Conservation (phyloP, 495 filamentous ascomycete genomes). For the Recurvomyces mirabilis region DNA sequence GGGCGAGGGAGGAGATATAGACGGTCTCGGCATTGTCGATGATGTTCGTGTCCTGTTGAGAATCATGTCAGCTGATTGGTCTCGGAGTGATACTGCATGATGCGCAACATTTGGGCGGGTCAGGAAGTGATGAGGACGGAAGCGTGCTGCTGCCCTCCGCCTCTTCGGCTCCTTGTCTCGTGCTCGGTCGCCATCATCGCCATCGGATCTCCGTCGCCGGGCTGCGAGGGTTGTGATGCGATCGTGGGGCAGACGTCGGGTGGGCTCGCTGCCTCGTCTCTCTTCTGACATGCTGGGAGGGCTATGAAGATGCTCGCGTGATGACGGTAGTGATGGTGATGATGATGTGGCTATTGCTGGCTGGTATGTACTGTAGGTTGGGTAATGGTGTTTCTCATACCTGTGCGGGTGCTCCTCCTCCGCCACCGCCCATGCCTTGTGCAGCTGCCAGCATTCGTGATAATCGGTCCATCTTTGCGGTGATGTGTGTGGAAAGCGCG, state of each 20-base stretch:
- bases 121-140: background rate
- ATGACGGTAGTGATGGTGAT: too few species aligned
- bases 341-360: too few species aligned
- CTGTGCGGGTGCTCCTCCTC: conserved; percentile 57
- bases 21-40: conserved; percentile 99
- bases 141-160: too few species aligned
- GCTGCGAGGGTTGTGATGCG: too few species aligned
- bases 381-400: too few species aligned
- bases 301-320: background rate
- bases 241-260: too few species aligned
- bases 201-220: too few species aligned
- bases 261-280: background rate
- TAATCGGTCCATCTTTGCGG: conserved; percentile 64
- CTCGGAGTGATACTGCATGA: background rate
- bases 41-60: conserved; percentile 65
- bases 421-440: conserved; percentile 64
- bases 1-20: conserved; percentile 93
- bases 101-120: background rate
- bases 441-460: conserved; percentile 69
- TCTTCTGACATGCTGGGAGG: background rate
- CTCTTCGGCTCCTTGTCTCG: too few species aligned
- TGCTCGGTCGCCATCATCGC: too few species aligned
- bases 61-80: background rate
- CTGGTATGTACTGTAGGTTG: too few species aligned
- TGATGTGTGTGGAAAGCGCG: background rate